phyloP scores from a whole-genome alignment of 768 basidiomycete species.

The Suillus occidentalis region DNA sequence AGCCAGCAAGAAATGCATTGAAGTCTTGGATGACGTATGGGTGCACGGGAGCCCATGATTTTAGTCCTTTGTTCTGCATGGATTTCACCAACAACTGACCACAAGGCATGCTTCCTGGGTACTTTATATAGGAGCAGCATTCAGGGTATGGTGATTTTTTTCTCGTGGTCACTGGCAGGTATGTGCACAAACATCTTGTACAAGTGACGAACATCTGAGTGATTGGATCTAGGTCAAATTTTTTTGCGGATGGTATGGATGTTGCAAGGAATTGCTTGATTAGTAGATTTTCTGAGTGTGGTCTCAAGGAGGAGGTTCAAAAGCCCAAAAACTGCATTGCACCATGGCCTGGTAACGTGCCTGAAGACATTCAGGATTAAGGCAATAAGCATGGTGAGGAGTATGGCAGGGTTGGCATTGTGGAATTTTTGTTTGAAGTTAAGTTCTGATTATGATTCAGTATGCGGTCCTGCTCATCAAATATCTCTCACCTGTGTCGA shows the following conservation, averaged over 20 bases:
- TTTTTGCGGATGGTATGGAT: constrained; percentile 19
- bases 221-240: constrained; percentile 18
- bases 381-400: constrained; percentile 3
- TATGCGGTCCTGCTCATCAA: neutral
- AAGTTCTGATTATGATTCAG: neutral
- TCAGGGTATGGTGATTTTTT: constrained; percentile 16
- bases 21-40: constrained; percentile 29
- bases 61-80: neutral
- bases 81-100: constrained; percentile 7
- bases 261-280: constrained; percentile 12
- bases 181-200: constrained; percentile 26
- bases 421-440: neutral
- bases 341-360: constrained; percentile 8
- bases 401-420: constrained; percentile 8
- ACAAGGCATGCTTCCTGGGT: constrained; percentile 18
- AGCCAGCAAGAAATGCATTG: constrained; percentile 26
- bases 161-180: constrained; percentile 10
- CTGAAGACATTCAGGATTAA: constrained; percentile 9
- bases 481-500: constrained; percentile 1
- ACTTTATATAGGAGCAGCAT: constrained; percentile 18
- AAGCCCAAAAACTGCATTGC: constrained; percentile 9
- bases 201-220: constrained; percentile 25
- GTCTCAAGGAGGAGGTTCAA: constrained; percentile 7
- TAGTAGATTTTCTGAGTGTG: neutral
- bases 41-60: constrained; percentile 7